These are phyloP conservation scores for Piper longum DNA, from an alignment of 164 flowering plant genomes.

Conservation along the genomic window DNA sequence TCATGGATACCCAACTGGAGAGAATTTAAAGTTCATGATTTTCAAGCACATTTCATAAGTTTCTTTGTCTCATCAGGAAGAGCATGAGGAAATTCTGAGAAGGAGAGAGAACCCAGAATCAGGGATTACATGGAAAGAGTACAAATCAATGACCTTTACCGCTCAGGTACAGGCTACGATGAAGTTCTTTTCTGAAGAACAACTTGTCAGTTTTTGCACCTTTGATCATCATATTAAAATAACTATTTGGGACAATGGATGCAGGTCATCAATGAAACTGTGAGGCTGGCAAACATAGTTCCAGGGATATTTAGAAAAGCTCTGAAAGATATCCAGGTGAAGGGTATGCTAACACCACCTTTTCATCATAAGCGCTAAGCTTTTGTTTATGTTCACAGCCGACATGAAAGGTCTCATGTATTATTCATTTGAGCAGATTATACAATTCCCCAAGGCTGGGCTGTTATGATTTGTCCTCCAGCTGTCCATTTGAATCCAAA, in stretches of 20 bases:
- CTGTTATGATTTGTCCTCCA: slow-evolving; percentile 89
- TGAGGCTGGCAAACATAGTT: slow-evolving; percentile 30
- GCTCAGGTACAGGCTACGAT: slow-evolving; percentile 15
- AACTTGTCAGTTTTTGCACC: neutral
- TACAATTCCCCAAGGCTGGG: slow-evolving; percentile 93
- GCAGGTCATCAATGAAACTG: slow-evolving; percentile 32
- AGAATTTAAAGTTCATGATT: neutral
- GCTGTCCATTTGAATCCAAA: slow-evolving; percentile 80
- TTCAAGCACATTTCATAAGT: neutral
- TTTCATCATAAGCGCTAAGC: neutral
- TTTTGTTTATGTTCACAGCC: neutral
- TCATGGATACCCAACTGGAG: neutral
- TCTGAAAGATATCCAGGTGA: slow-evolving; percentile 18
- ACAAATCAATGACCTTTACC: slow-evolving; percentile 37
- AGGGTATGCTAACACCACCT: slow-evolving; percentile 11
- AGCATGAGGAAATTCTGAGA: slow-evolving; percentile 22
- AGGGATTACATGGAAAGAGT: slow-evolving; percentile 29
- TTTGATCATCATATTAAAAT: neutral
- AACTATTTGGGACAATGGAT: slow-evolving; percentile 2
- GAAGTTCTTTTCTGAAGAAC: neutral
- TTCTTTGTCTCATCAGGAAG: slow-evolving; percentile 16
- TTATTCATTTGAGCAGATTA: slow-evolving; percentile 33
- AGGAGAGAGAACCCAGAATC: slow-evolving; percentile 19
- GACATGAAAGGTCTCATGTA: neutral
- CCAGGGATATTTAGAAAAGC: slow-evolving; percentile 32